Conservation (phyloP, 441 rosid species). For the Pelargonium myrrhifolium region DNA sequence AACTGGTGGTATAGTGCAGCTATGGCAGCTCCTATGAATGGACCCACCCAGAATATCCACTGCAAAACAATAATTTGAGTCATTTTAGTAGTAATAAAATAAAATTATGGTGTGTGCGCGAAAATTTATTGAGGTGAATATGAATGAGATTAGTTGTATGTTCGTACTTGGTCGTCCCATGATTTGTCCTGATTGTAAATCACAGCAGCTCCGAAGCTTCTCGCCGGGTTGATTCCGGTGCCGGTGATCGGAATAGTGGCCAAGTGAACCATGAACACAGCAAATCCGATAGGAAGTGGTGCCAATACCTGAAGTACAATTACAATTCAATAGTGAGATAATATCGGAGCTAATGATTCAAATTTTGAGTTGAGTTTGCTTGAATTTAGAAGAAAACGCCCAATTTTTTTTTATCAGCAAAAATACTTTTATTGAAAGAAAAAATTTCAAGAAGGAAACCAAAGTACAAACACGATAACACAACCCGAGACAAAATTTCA, state of each 20-base stretch:
- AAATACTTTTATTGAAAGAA: too few relatives aligned
- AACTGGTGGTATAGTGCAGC: constrained; percentile 54
- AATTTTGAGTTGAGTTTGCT: too few relatives aligned
- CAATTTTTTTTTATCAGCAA: too few relatives aligned
- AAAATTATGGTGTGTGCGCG: too few relatives aligned
- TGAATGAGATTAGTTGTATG: too few relatives aligned
- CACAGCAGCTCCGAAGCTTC: constrained; percentile 76
- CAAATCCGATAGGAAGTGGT: constrained; percentile 63
- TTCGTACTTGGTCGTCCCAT: constrained; percentile 67
- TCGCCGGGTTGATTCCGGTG: constrained; percentile 68
- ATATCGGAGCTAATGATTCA: too few relatives aligned
- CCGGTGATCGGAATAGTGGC: constrained; percentile 73
- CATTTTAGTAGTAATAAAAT: too few relatives aligned
- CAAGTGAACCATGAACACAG: constrained; percentile 75
- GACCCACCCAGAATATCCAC: constrained; percentile 75
- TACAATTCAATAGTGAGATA: background rate
- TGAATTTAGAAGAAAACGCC: too few relatives aligned
- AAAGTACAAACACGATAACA: too few relatives aligned
- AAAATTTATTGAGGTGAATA: too few relatives aligned
- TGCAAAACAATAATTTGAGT: constrained; percentile 6
- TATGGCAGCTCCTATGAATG: constrained; percentile 52
- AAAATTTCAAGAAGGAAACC: too few relatives aligned
- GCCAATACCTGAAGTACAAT: constrained; percentile 43
- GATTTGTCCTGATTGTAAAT: constrained; percentile 42
- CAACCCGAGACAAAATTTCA: too few relatives aligned